Evolutionary conservation across 306 rosid species (phyloP).

Genomic region (Corylus heterophylla): DNA sequence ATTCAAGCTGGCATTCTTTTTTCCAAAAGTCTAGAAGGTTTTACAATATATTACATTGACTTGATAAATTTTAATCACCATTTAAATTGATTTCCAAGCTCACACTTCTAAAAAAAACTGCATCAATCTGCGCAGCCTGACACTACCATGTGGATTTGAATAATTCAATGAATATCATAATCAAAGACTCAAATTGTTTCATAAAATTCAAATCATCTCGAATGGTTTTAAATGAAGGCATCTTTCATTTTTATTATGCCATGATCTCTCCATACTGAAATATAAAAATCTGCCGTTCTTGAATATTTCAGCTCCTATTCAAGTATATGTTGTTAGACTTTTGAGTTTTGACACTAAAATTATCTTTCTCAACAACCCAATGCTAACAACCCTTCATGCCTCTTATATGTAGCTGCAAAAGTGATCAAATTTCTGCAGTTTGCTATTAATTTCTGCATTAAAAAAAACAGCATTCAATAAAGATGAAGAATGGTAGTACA

Average conservation of each 20-base stretch:
- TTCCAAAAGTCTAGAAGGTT: background rate
- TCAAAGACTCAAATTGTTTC: background rate
- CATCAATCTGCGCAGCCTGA: background rate
- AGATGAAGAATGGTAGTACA: slow-evolving; percentile 4
- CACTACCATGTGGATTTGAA: background rate
- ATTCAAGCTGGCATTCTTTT: slow-evolving; percentile 13
- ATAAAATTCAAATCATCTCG: background rate
- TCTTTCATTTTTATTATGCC: background rate
- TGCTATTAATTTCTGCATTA: background rate
- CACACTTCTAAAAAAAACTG: background rate
- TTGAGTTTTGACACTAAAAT: background rate
- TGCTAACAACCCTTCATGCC: background rate
- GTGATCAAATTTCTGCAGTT: background rate
- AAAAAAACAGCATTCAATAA: background rate
- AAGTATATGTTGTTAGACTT: background rate
- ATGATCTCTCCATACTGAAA: background rate
- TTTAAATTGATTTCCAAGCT: background rate
- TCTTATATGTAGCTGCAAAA: background rate
- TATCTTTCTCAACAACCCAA: background rate
- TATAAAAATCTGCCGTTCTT: background rate
- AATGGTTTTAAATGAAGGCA: background rate
- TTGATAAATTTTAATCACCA: background rate
- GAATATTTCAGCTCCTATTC: background rate
- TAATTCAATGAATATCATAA: background rate
- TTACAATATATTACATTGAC: background rate